phyloP scores from a whole-genome alignment of 2,329 filamentous ascomycete genomes.

The Cercospora sp. region DNA sequence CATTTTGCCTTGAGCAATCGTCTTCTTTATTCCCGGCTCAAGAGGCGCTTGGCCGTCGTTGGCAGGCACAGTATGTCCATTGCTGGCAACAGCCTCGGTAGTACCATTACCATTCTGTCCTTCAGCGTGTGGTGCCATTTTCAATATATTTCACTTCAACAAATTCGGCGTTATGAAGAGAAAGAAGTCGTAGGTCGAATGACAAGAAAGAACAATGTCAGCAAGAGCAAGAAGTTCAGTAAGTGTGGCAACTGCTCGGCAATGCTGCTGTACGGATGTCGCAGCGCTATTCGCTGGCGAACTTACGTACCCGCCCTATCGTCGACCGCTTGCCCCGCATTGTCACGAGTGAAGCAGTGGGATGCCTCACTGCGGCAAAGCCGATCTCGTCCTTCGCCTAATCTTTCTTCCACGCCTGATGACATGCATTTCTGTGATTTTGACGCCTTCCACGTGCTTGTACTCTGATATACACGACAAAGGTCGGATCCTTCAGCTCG shows the following conservation, averaged over 20 bases:
- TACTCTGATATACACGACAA: not conserved
- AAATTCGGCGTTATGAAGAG: too few species aligned
- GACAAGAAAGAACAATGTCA: slow-evolving; percentile 3
- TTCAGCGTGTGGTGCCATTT: slow-evolving; percentile 40
- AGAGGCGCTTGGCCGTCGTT: slow-evolving; percentile 36
- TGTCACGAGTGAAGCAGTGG: slow-evolving; percentile 6
- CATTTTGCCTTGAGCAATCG: slow-evolving; percentile 36
- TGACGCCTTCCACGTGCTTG: not conserved
- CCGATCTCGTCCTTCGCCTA: not conserved
- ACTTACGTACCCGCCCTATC: slow-evolving; percentile 4
- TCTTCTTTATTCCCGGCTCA: slow-evolving; percentile 39
- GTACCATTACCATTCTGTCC: slow-evolving; percentile 18
- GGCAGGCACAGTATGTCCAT: slow-evolving; percentile 33
- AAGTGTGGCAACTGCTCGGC: slow-evolving; percentile 11
- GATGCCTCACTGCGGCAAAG: not conserved
- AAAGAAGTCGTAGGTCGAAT: not conserved
- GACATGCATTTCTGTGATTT: not conserved
- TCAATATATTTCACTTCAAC: not conserved
- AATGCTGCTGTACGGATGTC: slow-evolving; percentile 1
- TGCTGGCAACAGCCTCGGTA: slow-evolving; percentile 20
- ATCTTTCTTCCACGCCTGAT: not conserved
- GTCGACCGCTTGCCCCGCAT: slow-evolving; percentile 10
- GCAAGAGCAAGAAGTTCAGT: not conserved
- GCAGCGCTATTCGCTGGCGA: not conserved
- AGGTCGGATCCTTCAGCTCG: not conserved